Base-by-base conservation (phyloP, 768 basidiomycete genomes). In the Hortiboletus campestris region DNA sequence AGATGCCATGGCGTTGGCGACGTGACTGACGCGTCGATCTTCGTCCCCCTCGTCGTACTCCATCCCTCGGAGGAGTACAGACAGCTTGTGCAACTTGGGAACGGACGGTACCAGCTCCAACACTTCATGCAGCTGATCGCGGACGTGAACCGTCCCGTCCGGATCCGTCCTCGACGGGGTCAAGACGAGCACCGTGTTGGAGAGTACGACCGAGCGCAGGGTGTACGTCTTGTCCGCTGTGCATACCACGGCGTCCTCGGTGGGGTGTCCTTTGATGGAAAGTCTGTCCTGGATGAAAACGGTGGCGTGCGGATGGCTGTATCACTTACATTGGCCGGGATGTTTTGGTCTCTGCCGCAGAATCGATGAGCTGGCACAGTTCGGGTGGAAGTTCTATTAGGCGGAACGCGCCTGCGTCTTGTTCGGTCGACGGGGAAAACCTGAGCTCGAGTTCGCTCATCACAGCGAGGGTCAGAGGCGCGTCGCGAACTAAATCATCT, bases 171-270 rank as follows among this genome's bases (percentile, higher is more conserved):
- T 67, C 2, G 77, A 73, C 17, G 84, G 75, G 3, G 85, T 84
- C 56, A 89, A 77, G 42, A 98, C 81, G 13, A 94, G 76, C 34
- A 95, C 74, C 0, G 93, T 87, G 70, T 98, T 98, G 17, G 94
- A 97, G 45, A 97, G 76, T 10, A 80, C 79, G n/a, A 98, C 86
- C 0, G 94, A 89, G 52, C 95, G 86, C 28, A 98, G 74, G 2
- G 81, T 66, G 67, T 88, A 99, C 0, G 96, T 98, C 67, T 82
- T 84, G 54, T 86, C 79, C 0, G 77, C 62, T 0, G 94, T 96
- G 69, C 96, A 98, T 10, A 96, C 74, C 0, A 97, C 94, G 0
- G 95, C 96, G 63, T 95, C 89, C 62, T 98, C 94, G 29, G 80
- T 79, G 2, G 83, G 71, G 42, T 84, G 76, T 8, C 95, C 96